Conservation (phyloP, 495 filamentous ascomycete species). For the Evernia prunastri region DNA sequence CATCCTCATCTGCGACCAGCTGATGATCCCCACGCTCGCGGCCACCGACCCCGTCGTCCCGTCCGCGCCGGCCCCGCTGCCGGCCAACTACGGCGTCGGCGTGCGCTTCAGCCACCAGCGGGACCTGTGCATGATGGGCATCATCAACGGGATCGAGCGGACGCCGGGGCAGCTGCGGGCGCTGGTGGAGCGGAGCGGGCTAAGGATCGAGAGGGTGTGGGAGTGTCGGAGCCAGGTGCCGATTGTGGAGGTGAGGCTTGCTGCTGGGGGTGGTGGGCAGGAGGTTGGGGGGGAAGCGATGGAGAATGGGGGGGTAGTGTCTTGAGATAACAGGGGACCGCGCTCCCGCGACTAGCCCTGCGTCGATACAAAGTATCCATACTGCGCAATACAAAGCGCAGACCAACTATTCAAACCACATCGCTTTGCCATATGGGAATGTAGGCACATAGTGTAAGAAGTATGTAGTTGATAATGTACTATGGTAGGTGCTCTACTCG, state of each 20-base stretch:
- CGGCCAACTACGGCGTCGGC: constrained; percentile 35
- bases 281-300: too few species aligned
- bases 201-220: constrained; percentile 32
- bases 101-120: constrained; percentile 34
- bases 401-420: too few species aligned
- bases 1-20: constrained; percentile 36
- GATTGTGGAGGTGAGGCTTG: constrained; percentile 24
- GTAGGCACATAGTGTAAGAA: too few species aligned
- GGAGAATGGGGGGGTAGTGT: too few species aligned
- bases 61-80: constrained; percentile 31
- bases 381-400: too few species aligned
- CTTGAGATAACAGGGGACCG: too few species aligned
- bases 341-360: too few species aligned
- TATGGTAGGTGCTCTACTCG: too few species aligned
- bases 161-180: constrained; percentile 31
- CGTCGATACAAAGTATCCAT: too few species aligned
- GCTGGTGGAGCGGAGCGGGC: constrained; percentile 23
- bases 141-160: constrained; percentile 38
- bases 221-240: constrained; percentile 30
- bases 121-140: constrained; percentile 35
- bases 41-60: constrained; percentile 22
- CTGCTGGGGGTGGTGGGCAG: too few species aligned
- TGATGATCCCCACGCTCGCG: constrained; percentile 37
- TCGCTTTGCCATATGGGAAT: too few species aligned
- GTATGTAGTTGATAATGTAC: too few species aligned